phyloP scores from a whole-genome alignment of 83 land plant genomes.

The Picea abies region DNA sequence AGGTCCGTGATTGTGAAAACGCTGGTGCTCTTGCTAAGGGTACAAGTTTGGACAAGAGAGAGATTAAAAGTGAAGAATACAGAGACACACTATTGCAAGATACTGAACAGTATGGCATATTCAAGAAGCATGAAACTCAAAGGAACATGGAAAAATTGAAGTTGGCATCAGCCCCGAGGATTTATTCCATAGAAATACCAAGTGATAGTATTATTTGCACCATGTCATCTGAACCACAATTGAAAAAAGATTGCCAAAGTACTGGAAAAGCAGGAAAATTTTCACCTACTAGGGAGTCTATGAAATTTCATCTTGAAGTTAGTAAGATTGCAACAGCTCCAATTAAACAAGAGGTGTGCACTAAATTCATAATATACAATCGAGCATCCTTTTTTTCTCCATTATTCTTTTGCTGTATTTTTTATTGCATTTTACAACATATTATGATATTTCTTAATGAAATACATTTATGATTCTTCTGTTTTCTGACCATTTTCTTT shows the following conservation, averaged over 20 bases:
- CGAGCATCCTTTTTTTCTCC: neutral
- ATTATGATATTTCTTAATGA: neutral
- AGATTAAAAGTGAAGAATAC: neutral
- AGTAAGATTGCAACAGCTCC: neutral
- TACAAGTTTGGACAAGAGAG: neutral
- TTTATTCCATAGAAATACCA: conserved; percentile 4
- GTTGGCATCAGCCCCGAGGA: neutral
- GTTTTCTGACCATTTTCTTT: no score
- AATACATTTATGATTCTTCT: no score
- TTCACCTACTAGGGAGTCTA: neutral
- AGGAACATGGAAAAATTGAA: conserved; percentile 7
- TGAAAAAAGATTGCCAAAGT: neutral
- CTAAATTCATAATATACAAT: neutral
- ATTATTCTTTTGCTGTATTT: neutral
- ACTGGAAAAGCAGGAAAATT: neutral
- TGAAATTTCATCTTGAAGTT: neutral
- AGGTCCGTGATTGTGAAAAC: neutral
- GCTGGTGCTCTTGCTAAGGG: neutral
- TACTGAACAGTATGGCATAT: neutral
- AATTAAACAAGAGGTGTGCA: conserved; percentile 9
- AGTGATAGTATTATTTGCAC: conserved; percentile 10
- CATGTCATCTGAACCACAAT: neutral
- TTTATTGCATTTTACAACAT: neutral
- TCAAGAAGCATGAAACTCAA: conserved; percentile 7
- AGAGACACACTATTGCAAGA: neutral